phyloP scores from a whole-genome alignment of 305 asterid species.

The Rubia peregrina region DNA sequence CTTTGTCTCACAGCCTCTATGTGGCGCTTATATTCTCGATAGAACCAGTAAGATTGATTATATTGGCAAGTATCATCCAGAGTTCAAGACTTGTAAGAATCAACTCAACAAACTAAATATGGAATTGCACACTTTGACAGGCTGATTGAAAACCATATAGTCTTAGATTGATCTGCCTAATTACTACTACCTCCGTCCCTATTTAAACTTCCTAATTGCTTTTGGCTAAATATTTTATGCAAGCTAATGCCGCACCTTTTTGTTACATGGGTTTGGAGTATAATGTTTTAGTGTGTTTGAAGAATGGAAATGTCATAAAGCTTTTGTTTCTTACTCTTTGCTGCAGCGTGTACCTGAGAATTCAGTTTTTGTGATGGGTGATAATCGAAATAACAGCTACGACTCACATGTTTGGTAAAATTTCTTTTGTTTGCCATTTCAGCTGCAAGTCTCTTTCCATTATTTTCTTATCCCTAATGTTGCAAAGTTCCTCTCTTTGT shows the following conservation, averaged over 20 bases:
- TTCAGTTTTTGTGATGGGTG: constrained; percentile 92
- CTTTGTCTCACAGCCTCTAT: constrained; percentile 3
- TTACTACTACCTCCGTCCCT: too few relatives aligned
- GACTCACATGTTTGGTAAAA: constrained; percentile 98
- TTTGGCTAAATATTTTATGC: too few relatives aligned
- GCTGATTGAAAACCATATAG: neutral
- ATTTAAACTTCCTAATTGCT: too few relatives aligned
- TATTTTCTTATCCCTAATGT: constrained; percentile 11
- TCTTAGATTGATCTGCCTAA: neutral
- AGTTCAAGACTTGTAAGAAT: neutral
- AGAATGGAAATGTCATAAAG: constrained; percentile 7
- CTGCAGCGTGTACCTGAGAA: constrained; percentile 85
- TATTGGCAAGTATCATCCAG: neutral
- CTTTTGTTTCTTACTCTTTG: constrained; percentile 11
- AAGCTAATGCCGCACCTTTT: too few relatives aligned
- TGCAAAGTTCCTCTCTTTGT: neutral
- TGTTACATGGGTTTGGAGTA: too few relatives aligned
- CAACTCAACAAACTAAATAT: neutral
- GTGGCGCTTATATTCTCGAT: neutral
- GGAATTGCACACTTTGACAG: neutral
- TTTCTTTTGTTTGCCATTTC: constrained; percentile 8
- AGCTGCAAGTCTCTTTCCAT: neutral
- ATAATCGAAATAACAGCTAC: constrained; percentile 91
- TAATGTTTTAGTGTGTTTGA: neutral
- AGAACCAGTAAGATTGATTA: too few relatives aligned